phyloP scores from a whole-genome alignment of 805 yeast genomes.

The Groenewaldozyma tartarivorans region DNA sequence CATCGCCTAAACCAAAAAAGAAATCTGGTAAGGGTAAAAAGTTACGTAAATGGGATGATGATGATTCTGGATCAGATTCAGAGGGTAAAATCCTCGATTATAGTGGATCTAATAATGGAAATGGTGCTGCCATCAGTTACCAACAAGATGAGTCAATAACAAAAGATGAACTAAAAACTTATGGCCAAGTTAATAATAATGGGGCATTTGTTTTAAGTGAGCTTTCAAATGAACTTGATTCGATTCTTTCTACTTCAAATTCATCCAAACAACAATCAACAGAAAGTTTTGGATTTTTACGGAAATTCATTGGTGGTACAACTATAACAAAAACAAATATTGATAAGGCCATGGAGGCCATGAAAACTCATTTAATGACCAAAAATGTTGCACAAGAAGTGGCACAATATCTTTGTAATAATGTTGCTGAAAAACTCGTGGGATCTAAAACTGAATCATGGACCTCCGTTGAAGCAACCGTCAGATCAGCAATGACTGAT shows the following conservation, averaged over 20 bases:
- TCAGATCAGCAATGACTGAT: slow-evolving; percentile 51
- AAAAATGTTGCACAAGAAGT: slow-evolving; percentile 91
- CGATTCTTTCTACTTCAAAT: slow-evolving; percentile 26
- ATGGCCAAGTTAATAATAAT: slow-evolving; percentile 33
- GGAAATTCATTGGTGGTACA: slow-evolving; percentile 59
- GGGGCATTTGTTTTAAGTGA: slow-evolving; percentile 65
- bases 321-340: slow-evolving; percentile 56
- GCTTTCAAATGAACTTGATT: slow-evolving; percentile 43
- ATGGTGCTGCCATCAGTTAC: slow-evolving; percentile 30
- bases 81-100: slow-evolving; percentile 46
- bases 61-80: slow-evolving; percentile 39
- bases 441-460: slow-evolving; percentile 67
- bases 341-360: slow-evolving; percentile 49
- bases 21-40: slow-evolving; percentile 35
- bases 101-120: slow-evolving; percentile 19
- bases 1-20: slow-evolving; percentile 8
- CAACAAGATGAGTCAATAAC: slow-evolving; percentile 26
- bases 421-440: slow-evolving; percentile 57
- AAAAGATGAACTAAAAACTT: slow-evolving; percentile 23
- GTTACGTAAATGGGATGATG: slow-evolving; percentile 57
- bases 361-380: slow-evolving; percentile 67
- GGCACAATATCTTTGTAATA: slow-evolving; percentile 59
- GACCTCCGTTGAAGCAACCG: slow-evolving; percentile 66
- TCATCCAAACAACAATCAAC: not conserved
- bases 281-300: slow-evolving; percentile 41